Evolutionary conservation across 176 grass and related monocot genomes (phyloP).

Genomic region (Hordeum vulgare): DNA sequence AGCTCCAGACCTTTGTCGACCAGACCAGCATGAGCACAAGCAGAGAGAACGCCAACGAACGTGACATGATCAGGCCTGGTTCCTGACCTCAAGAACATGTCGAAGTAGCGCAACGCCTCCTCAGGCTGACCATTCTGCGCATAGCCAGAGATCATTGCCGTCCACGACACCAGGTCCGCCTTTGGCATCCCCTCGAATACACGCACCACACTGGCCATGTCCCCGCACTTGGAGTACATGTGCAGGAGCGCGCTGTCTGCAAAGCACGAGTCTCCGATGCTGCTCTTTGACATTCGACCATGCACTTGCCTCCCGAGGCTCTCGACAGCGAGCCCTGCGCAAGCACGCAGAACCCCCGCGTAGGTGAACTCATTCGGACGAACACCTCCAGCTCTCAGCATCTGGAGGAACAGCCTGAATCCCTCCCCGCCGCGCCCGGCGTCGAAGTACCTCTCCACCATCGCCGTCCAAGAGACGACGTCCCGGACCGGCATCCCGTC

Average conservation of each 20-base stretch:
- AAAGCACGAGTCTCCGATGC: constrained; percentile 45
- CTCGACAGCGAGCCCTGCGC: constrained; percentile 46
- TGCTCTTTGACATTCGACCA: constrained; percentile 52
- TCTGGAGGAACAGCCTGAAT: constrained; percentile 46
- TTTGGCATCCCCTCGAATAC: constrained; percentile 45
- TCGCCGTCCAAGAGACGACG: constrained; percentile 76
- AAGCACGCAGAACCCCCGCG: constrained; percentile 57
- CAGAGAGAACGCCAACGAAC: constrained; percentile 69
- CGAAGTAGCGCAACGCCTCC: constrained; percentile 50
- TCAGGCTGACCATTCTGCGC: constrained; percentile 74
- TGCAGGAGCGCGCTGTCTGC: constrained; percentile 53
- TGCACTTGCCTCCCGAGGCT: constrained; percentile 63
- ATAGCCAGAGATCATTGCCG: constrained; percentile 54
- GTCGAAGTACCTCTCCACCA: constrained; percentile 86
- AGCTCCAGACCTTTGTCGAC: constrained; percentile 57
- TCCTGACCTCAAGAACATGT: constrained; percentile 50
- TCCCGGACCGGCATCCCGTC: constrained; percentile 43
- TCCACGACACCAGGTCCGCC: constrained; percentile 73
- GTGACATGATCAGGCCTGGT: constrained; percentile 57
- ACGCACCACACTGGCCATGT: constrained; percentile 43
- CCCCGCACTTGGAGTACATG: constrained; percentile 90
- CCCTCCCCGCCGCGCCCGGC: constrained; percentile 39
- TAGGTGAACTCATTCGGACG: constrained; percentile 77
- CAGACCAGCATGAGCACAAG: constrained; percentile 69
- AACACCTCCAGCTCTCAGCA: constrained; percentile 38